Evolutionary conservation across 2,329 filamentous ascomycete genomes (phyloP), one percentile per base, ranked within the genome.

Genomic region (Remersonia thermophila): DNA sequence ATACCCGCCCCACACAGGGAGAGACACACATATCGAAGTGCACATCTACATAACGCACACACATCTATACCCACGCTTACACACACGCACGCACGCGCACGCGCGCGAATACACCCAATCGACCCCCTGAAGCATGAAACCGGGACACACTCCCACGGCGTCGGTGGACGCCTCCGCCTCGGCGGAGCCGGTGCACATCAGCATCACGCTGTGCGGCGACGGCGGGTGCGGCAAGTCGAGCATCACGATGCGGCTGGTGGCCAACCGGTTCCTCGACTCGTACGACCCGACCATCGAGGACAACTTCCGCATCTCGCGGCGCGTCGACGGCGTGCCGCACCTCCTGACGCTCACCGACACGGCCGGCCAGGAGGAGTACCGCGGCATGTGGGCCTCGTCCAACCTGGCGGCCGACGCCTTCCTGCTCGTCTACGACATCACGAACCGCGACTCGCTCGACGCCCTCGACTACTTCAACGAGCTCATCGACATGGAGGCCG

Each of bases 311-410:
- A 78, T 91, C 43, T 87, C 83, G 33, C 80, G 83, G 47, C 73
- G 70, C 49, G 77, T 91, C 55, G 83, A 89, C 51, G 83, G 83
- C 52, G 69, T 89, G 36, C 77, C 74, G 34, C 89, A 87, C 67
- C 80, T 83, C 57, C 75, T 91, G 26, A 69, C 71, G 33, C 70
- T 91, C 33, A 89, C 82, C 41, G 83, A 91, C 63, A 89, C 83
- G 1, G 83, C 83, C 17, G 83, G 83, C n/a, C 83, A 91, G 57
- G 83, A 91, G 61, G 83, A 91, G 61, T 91, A 91, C 63, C 79
- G 83, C 47, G 79, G 81, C 49, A 83, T 91, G 66, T 91, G 83
- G 83, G 82, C 81, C 1, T 70, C 76, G 25, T 78, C 77, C 16
- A 89, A 87, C 56, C 72, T 89, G 12, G 71, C 74, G 54, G 80